Evolutionary conservation across 1,284 basidiomycete species (phyloP), one percentile per base, ranked within the genome.

Genomic region (Moniliophthora roreri): DNA sequence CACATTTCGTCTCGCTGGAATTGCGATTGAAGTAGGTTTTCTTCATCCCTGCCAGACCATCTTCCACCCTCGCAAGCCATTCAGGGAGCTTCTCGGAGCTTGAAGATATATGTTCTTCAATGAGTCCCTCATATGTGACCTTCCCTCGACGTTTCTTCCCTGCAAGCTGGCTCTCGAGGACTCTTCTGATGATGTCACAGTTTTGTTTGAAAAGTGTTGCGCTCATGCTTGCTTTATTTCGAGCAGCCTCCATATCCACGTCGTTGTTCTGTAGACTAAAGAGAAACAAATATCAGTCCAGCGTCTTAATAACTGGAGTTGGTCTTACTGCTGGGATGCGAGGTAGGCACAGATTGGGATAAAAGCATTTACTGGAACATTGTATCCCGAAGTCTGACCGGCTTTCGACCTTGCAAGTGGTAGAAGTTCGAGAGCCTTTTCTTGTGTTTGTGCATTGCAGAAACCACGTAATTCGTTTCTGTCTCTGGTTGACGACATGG

Each of bases 1-100:
- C 57, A 50, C 56, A 60, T 23, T 53, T 56, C 24, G 13, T 24
- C 24, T 15, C 11, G 24, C 16, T 28, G 24, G 44, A 46, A 8
- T 15, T 28, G 24, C 23, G n/a, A 18, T 46, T 24, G 28, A 46
- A 28, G 6, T n/a, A 16, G 11, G 13, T 28, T 18, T 16, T 40
- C n/a, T 16, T 16, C 7, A 28, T 8, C 16, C 26, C 28, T 10
- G 44, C 20, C 5, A 46, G 13, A n/a, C n/a, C 24, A 2, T 26
- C 16, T n/a, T 46, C 44, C 13, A 32, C 44, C 44, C 28, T 24
- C 11, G 11, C 11, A 15, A 46, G 13, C 44, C 44, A 46, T 13
- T 18, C 13, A 15, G 26, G 9, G 4, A 46, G 13, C 11, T 15
- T 32, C 24, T 13, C 26, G 18, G 24, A 28, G 16, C 8, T 28